phyloP scores from a whole-genome alignment of 441 rosid genomes.

The Jatropha multifida region DNA sequence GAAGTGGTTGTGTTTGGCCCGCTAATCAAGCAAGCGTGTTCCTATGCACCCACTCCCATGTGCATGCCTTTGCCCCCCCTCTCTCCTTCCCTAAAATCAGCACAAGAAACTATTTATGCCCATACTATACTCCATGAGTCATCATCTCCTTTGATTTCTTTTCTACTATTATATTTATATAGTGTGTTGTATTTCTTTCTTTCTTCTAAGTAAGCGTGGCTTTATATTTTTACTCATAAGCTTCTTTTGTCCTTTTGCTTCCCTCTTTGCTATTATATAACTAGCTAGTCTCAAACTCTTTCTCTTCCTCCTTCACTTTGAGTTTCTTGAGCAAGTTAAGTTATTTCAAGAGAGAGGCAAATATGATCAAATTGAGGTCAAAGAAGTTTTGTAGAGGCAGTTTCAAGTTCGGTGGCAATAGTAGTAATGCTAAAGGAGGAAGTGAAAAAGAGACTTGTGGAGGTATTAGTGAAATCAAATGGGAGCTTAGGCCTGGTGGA shows the following conservation, averaged over 20 bases:
- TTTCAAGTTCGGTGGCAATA: constrained; percentile 53
- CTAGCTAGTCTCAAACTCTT: constrained; percentile 20
- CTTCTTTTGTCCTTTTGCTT: constrained; percentile 33
- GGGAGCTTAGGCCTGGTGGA: constrained; percentile 94
- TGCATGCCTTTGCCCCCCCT: constrained; percentile 25
- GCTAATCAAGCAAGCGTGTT: constrained; percentile 63
- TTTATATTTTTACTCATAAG: constrained; percentile 12
- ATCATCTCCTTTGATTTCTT: constrained; percentile 13
- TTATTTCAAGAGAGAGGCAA: background rate
- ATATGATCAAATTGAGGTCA: constrained; percentile 70
- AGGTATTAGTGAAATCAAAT: constrained; percentile 59
- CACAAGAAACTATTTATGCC: constrained; percentile 19
- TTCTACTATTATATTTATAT: background rate
- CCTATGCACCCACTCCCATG: constrained; percentile 43
- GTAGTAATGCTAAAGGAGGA: constrained; percentile 24
- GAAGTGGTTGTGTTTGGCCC: constrained; percentile 40
- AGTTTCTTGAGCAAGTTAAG: background rate
- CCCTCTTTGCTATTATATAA: constrained; percentile 40
- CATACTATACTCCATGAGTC: constrained; percentile 24
- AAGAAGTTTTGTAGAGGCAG: constrained; percentile 65
- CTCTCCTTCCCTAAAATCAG: constrained; percentile 28
- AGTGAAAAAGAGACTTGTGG: constrained; percentile 30
- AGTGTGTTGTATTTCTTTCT: background rate
- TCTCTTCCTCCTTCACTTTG: constrained; percentile 13
- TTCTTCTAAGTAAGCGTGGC: background rate